Evolutionary conservation across 495 filamentous ascomycete species (phyloP).

Genomic region (Bathelium albidoporum): DNA sequence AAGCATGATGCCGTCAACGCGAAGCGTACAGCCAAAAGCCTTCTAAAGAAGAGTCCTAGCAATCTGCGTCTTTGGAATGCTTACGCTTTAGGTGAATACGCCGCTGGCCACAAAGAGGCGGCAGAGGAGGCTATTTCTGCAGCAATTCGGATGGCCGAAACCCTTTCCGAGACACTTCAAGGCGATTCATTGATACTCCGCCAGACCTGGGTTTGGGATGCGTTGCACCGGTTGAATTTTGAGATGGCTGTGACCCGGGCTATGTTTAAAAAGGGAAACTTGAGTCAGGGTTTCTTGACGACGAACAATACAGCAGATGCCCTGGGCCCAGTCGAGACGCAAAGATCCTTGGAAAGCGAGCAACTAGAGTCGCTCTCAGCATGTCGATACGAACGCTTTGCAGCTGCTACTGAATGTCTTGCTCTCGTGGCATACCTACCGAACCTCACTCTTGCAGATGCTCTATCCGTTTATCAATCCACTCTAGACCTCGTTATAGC

Average conservation of each 20-base stretch:
- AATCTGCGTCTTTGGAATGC: constrained; percentile 65
- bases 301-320: too few relatives aligned
- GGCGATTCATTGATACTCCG: constrained; percentile 48
- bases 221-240: constrained; percentile 41
- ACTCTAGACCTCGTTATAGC: constrained; percentile 15
- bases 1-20: constrained; percentile 34
- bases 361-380: constrained; percentile 7
- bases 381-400: constrained; percentile 5
- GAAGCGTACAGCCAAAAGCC: constrained; percentile 54
- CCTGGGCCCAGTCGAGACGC: constrained; percentile 15
- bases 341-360: constrained; percentile 23
- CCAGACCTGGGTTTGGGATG: constrained; percentile 64
- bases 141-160: constrained; percentile 47
- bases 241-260: constrained; percentile 40
- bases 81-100: constrained; percentile 63
- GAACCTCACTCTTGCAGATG: not conserved
- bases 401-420: constrained; percentile 14
- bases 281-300: too few relatives aligned
- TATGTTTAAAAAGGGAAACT: constrained; percentile 30
- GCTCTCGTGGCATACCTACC: constrained; percentile 15
- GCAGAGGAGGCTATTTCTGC: constrained; percentile 57
- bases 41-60: constrained; percentile 57
- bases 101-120: constrained; percentile 41
- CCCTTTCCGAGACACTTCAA: constrained; percentile 30
- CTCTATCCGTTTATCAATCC: not conserved